Evolutionary conservation across 371 early-diverging fungal species (phyloP).

Genomic region (Mucor indicus): DNA sequence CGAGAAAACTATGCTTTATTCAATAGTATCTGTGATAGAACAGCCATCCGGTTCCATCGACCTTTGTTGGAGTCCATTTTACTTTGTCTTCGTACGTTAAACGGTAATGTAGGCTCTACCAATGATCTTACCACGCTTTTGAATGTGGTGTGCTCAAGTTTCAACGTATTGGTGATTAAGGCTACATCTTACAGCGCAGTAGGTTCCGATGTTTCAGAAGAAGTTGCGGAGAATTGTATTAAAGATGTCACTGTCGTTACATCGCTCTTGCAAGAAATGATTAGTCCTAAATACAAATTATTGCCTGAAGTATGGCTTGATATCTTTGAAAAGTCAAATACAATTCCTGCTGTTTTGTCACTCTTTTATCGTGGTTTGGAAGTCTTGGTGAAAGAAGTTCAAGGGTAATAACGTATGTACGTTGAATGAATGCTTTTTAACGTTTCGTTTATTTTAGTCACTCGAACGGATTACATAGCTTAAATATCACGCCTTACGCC

Average conservation of each 20-base stretch:
- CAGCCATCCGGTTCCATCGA: slow-evolving; percentile 32
- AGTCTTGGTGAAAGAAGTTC: slow-evolving; percentile 31
- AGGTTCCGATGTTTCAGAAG: slow-evolving; percentile 11
- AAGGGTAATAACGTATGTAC: slow-evolving; percentile 19
- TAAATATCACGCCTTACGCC: slow-evolving; percentile 41
- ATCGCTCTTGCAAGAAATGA: slow-evolving; percentile 32
- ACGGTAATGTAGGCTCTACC: slow-evolving; percentile 7
- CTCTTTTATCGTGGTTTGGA: slow-evolving; percentile 31
- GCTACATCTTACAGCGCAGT: slow-evolving; percentile 23
- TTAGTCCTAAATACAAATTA: slow-evolving; percentile 23
- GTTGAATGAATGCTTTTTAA: too few relatives aligned
- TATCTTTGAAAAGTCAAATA: slow-evolving; percentile 19
- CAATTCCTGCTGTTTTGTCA: slow-evolving; percentile 22
- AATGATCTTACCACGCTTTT: not conserved
- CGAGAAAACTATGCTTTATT: slow-evolving; percentile 35
- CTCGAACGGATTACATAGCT: slow-evolving; percentile 10
- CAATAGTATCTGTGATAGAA: slow-evolving; percentile 21
- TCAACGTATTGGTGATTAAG: slow-evolving; percentile 28
- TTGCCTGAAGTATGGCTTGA: slow-evolving; percentile 21
- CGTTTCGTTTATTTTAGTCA: too few relatives aligned
- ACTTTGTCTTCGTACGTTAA: slow-evolving; percentile 32
- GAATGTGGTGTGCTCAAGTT: slow-evolving; percentile 27
- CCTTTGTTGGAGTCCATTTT: slow-evolving; percentile 36
- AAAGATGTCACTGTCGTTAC: slow-evolving; percentile 36
- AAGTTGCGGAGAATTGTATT: slow-evolving; percentile 22